Evolutionary conservation across 768 basidiomycete genomes (phyloP), one percentile per base, ranked within the genome.

Genomic region (Serpula lacrymans): DNA sequence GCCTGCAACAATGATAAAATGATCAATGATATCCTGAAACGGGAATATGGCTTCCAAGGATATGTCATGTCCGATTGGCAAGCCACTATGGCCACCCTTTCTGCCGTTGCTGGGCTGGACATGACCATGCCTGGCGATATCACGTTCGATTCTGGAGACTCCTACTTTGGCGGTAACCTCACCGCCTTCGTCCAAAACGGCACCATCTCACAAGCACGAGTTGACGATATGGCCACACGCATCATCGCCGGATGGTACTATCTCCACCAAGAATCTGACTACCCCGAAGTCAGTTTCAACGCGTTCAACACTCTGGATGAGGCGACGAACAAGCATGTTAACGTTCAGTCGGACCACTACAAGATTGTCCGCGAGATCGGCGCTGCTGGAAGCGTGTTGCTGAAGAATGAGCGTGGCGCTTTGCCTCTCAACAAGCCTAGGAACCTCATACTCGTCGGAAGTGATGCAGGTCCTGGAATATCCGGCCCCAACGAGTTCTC

Each of bases 191-290:
- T 93, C 13, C 62, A 72, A 34, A 86, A 91, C 55, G 81, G 80
- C 28, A 81, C 78, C 3, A 84, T 93, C 37, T 71, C 84, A 0
- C 67, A 72, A 47, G 55, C 69, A 3, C 77, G 87, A 5, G 61
- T 87, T 5, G 79, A 83, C 40, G 89, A 93, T 55, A 90, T 91
- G 86, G 88, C 84, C 4, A 80, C 76, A 7, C 81, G 89, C 22
- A 83, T 92, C 50, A 56, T 91, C 18, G 83, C 87, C 3, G 64
- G 70, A 0, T 91, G 79, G 76, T 88, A 82, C 52, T 62, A 76
- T 38, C 69, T 84, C 32, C 66, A 69, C 25, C 86, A 89, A 62
- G 59, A 65, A 11, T 55, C 69, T 6, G 60, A 64, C 10, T 93
- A 74, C 61, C 88, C 90, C 1, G 45, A 54, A 10, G 71, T 75